These are phyloP conservation scores for Monosporascus sp. DNA, from an alignment of 2,329 filamentous ascomycete species.

Conservation along the genomic window DNA sequence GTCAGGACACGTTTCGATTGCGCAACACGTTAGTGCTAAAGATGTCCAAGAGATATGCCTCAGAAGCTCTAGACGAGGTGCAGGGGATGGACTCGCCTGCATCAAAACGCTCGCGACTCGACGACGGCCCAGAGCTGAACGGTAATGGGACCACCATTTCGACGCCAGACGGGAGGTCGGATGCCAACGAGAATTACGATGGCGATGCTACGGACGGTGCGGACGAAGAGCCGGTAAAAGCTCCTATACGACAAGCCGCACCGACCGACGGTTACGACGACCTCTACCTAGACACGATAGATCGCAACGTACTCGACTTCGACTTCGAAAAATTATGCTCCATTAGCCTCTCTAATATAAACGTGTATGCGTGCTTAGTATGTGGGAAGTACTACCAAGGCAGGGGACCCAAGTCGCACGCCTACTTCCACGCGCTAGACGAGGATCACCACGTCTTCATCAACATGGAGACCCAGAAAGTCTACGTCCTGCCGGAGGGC, in stretches of 20 bases:
- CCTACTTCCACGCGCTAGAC: slow-evolving; percentile 95
- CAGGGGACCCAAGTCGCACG: slow-evolving; percentile 86
- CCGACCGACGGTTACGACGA: slow-evolving; percentile 88
- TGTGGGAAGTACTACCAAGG: slow-evolving; percentile 99
- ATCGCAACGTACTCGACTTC: slow-evolving; percentile 89
- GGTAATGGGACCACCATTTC: slow-evolving; percentile 25
- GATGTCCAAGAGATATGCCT: slow-evolving; percentile 55
- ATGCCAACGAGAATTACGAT: slow-evolving; percentile 20
- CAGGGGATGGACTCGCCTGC: slow-evolving; percentile 51
- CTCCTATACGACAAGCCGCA: slow-evolving; percentile 64
- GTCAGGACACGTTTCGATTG: not conserved
- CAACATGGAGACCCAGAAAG: slow-evolving; percentile 90
- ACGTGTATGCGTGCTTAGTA: slow-evolving; percentile 94
- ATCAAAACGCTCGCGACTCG: slow-evolving; percentile 53
- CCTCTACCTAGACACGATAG: slow-evolving; percentile 95
- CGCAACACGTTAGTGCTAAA: not conserved
- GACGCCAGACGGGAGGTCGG: slow-evolving; percentile 10
- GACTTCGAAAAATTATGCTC: slow-evolving; percentile 99
- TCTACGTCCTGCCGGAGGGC: slow-evolving; percentile 89
- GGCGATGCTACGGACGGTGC: slow-evolving; percentile 28
- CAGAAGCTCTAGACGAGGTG: slow-evolving; percentile 56
- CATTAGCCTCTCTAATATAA: slow-evolving; percentile 93
- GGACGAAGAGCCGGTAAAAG: slow-evolving; percentile 32
- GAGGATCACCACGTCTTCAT: slow-evolving; percentile 96
- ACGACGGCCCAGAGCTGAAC: slow-evolving; percentile 36